Base-by-base conservation (phyloP, 2,329 filamentous ascomycete species). In the Colletotrichum lindemuthianum region DNA sequence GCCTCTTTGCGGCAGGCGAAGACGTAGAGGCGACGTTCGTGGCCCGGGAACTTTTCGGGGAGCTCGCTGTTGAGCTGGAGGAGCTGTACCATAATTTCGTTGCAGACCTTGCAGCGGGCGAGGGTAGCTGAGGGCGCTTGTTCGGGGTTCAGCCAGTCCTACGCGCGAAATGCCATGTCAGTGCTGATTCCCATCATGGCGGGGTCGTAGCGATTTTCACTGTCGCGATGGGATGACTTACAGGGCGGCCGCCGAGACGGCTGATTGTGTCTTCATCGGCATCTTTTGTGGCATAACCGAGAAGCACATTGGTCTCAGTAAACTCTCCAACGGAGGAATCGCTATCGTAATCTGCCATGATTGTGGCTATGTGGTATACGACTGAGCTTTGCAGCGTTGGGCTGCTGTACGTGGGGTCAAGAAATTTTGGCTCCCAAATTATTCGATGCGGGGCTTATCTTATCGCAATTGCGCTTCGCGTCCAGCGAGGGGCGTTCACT, bases 21-120 rank as follows among this genome's bases (percentile, higher is more conserved):
- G 11, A 99, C 83, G 73, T 97, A 98, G 15, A 99, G 76, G 67
- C 95, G 88, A 70, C 96, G 86, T 72, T 97, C 93, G 77, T 98
- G 92, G 60, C 90, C 88, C 2, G 93, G 91, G 72, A 97, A 97
- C 52, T 88, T 85, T 59, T 95, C 91, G 12, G 93, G 94, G 4
- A 98, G 84, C 74, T 97, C 93, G 71, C 88, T 94, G 77, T 99
- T 93, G 34, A 99, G 86, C 77, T 99, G 93, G 50, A 99, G 86
- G 3, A 99, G 86, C 10, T 98, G 84, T 2, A 88, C 89, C 87
- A 97, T 93, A 56, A 92, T 79, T 56, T 89, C 86, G 69, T 93
- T 92, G 86, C 96, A 99, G 69, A 92, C 86, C 78, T 92, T 93
- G 82, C 96, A 99, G 78, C 89, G 90, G 24, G 92, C 93, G 9